Conservation (phyloP, 2,329 filamentous ascomycete species). For the Clarireedia sp. region DNA sequence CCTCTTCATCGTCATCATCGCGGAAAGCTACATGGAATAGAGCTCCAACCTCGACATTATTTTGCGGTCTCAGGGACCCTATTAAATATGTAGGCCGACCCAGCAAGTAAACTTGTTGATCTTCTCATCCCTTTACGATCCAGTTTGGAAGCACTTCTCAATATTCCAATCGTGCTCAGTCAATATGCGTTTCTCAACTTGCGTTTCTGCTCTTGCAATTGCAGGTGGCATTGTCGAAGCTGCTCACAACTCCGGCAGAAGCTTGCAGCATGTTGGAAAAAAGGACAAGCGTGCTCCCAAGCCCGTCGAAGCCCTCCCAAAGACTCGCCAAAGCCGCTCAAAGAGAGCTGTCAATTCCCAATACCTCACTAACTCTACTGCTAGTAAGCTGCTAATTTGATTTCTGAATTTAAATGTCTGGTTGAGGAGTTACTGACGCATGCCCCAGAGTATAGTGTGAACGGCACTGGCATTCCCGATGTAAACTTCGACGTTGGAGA, state of each 20-base stretch:
- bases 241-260: constrained; percentile 4
- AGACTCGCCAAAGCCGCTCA: background rate
- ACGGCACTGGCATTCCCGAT: constrained; percentile 41
- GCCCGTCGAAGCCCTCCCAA: background rate
- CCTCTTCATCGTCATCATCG: background rate
- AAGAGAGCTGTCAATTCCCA: background rate
- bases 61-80: background rate
- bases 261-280: constrained; percentile 8
- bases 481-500: constrained; percentile 62
- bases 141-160: background rate
- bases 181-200: constrained; percentile 11
- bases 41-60: background rate
- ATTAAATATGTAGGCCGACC: constrained; percentile 1
- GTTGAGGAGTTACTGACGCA: background rate
- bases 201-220: constrained; percentile 6
- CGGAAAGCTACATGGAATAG: background rate
- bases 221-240: constrained; percentile 8
- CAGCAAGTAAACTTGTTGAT: background rate
- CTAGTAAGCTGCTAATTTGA: constrained; percentile 1
- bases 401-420: background rate
- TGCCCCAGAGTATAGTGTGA: constrained; percentile 4
- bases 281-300: background rate
- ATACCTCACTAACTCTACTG: constrained; percentile 7
- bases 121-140: background rate
- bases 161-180: background rate